Conservation (phyloP, 495 filamentous ascomycete species). For the Aspergillus mulundensis region DNA sequence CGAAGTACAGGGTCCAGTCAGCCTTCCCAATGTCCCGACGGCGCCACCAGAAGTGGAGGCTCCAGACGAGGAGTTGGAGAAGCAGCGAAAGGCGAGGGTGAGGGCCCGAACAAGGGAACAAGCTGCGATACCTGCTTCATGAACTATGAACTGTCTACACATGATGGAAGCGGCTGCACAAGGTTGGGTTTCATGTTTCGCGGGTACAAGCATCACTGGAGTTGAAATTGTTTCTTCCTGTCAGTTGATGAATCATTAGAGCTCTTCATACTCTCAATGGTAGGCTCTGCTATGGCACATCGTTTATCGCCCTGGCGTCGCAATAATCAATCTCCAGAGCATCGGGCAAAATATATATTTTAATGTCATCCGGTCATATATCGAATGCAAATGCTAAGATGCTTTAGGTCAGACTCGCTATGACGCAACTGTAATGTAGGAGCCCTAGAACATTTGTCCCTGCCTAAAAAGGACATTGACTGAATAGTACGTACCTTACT, state of each 20-base stretch:
- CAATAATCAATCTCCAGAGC: too few relatives aligned
- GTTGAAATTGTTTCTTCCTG: slow-evolving; percentile 18
- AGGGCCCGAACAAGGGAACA: slow-evolving; percentile 35
- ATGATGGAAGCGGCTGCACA: too few relatives aligned
- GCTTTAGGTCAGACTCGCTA: too few relatives aligned
- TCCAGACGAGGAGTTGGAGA: slow-evolving; percentile 21
- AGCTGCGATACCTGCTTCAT: slow-evolving; percentile 27
- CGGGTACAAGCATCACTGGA: slow-evolving; percentile 19
- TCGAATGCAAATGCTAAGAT: too few relatives aligned
- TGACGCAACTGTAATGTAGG: too few relatives aligned
- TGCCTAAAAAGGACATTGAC: too few relatives aligned
- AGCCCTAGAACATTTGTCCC: too few relatives aligned
- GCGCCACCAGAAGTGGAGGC: slow-evolving; percentile 24
- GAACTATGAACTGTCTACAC: slow-evolving; percentile 8
- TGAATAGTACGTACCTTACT: too few relatives aligned
- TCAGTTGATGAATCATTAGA: slow-evolving; percentile 3
- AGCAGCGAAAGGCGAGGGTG: slow-evolving; percentile 30
- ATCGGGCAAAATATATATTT: too few relatives aligned
- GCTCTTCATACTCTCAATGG: neutral
- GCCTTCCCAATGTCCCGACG: slow-evolving; percentile 59
- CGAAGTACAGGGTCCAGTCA: slow-evolving; percentile 51
- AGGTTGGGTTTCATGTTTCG: neutral
- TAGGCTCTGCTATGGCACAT: slow-evolving; percentile 1
- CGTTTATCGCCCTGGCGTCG: neutral
- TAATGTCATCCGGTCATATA: too few relatives aligned